Percentiles rank a stretch among this genome's conserved stretches.
Conservation (phyloP, 2,329 filamentous ascomycete species). For the Trichoderma arundinaceum region DNA sequence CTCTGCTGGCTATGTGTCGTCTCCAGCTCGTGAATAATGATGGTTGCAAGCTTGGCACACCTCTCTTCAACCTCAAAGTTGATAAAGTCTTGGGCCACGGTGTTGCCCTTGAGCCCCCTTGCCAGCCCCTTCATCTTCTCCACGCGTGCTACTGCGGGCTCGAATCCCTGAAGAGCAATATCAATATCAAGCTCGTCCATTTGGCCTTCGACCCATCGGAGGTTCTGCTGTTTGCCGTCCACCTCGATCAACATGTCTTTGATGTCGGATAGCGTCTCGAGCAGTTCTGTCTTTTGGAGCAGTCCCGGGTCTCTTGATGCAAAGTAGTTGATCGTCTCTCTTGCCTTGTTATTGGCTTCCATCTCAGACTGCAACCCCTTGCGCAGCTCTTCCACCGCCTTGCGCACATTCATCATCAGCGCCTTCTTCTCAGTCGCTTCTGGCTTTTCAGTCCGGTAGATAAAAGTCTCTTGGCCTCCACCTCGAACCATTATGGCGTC, state of each 20-base stretch:
- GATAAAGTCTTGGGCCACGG: conserved; percentile 89
- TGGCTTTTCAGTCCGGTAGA: conserved; percentile 86
- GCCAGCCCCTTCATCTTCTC: conserved; percentile 84
- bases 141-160: conserved; percentile 80
- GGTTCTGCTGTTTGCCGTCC: conserved; percentile 93
- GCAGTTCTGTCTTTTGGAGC: conserved; percentile 77
- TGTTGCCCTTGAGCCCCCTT: conserved; percentile 81
- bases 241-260: conserved; percentile 94
- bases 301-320: conserved; percentile 77
- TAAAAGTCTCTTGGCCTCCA: conserved; percentile 88
- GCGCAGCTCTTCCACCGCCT: conserved; percentile 88
- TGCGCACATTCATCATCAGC: conserved; percentile 86
- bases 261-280: conserved; percentile 77
- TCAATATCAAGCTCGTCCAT: conserved; percentile 97
- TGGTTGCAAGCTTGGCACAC: conserved; percentile 74
- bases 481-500: conserved; percentile 90
- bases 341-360: conserved; percentile 82
- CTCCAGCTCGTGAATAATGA: conserved; percentile 78
- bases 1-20: conserved; percentile 77
- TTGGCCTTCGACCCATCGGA: conserved; percentile 93
- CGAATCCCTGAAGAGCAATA: conserved; percentile 88
- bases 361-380: conserved; percentile 85
- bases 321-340: conserved; percentile 86
- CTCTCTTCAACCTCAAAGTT: conserved; percentile 88
- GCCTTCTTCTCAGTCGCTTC: conserved; percentile 79